Evolutionary conservation across 352 stramenopile genomes (phyloP).

Genomic region (Phytopythium delawarense): DNA sequence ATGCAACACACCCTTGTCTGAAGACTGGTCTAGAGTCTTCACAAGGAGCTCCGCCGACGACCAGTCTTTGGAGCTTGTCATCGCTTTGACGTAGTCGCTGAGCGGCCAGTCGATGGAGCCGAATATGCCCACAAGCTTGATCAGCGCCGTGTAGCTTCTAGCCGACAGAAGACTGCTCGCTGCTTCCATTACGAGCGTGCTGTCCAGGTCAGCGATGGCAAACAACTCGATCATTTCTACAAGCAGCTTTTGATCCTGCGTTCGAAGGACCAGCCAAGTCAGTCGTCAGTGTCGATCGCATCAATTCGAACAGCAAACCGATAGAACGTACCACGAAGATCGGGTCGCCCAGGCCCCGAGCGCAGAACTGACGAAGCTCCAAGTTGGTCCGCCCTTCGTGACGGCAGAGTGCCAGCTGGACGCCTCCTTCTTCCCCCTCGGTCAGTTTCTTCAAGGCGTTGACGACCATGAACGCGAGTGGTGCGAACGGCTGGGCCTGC

Average conservation of each 20-base stretch:
- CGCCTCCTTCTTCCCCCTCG: background rate
- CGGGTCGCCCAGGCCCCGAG: slow-evolving; percentile 14
- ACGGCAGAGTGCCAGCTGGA: slow-evolving; percentile 8
- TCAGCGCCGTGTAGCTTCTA: slow-evolving; percentile 48
- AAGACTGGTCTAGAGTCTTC: slow-evolving; percentile 27
- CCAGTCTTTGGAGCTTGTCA: slow-evolving; percentile 58
- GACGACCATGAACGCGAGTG: slow-evolving; percentile 53
- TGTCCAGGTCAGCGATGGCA: slow-evolving; percentile 19
- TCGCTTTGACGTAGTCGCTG: slow-evolving; percentile 28
- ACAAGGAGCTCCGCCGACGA: slow-evolving; percentile 46
- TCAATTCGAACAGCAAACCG: background rate
- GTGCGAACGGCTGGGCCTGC: slow-evolving; percentile 39
- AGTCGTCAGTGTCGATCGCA: background rate
- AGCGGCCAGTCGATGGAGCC: slow-evolving; percentile 33
- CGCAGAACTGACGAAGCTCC: slow-evolving; percentile 26
- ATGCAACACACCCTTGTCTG: slow-evolving; percentile 12
- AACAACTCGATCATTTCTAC: slow-evolving; percentile 62
- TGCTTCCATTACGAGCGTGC: slow-evolving; percentile 12
- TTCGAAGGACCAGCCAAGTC: background rate
- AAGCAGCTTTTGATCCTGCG: slow-evolving; percentile 50
- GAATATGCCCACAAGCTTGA: slow-evolving; percentile 42
- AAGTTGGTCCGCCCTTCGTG: slow-evolving; percentile 20
- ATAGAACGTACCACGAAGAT: slow-evolving; percentile 13
- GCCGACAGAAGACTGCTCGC: slow-evolving; percentile 20
- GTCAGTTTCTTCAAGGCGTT: slow-evolving; percentile 46